These are phyloP conservation scores for Chlamydomonas urium DNA, from an alignment of 139 green algal species.

Conservation along the genomic window DNA sequence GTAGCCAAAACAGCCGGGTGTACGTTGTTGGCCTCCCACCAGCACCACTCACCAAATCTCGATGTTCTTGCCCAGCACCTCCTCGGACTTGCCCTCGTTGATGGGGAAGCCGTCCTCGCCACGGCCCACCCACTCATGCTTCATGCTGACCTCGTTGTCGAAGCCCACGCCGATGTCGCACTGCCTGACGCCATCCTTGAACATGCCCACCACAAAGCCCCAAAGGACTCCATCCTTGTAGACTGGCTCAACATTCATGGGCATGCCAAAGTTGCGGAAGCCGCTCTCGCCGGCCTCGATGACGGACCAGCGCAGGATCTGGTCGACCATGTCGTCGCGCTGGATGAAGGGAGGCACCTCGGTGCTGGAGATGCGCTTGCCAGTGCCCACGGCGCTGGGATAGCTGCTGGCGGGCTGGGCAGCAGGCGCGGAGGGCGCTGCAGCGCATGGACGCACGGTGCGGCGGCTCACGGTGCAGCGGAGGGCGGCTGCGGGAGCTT, in stretches of 20 bases:
- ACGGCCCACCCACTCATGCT: slow-evolving; percentile 73
- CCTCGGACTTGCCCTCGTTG: slow-evolving; percentile 61
- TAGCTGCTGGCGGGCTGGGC: too few species aligned
- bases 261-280: slow-evolving; percentile 66
- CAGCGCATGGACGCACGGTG: too few species aligned
- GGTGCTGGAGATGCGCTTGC: slow-evolving; percentile 63
- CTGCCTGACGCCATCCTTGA: slow-evolving; percentile 58
- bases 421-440: too few species aligned
- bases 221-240: slow-evolving; percentile 41
- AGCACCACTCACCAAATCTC: slow-evolving; percentile 58
- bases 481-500: too few species aligned
- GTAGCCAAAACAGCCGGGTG: not conserved
- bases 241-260: slow-evolving; percentile 50
- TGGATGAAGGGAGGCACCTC: slow-evolving; percentile 83
- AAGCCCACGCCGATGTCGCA: slow-evolving; percentile 65
- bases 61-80: slow-evolving; percentile 71
- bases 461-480: too few species aligned
- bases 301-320: slow-evolving; percentile 65
- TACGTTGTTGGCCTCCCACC: not conserved
- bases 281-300: slow-evolving; percentile 65
- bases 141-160: slow-evolving; percentile 54
- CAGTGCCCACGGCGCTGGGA: too few species aligned
- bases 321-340: slow-evolving; percentile 76
- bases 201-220: slow-evolving; percentile 67
- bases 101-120: slow-evolving; percentile 71